Conservation (phyloP, 371 early-diverging fungal genomes). For the Saksenaea vasiformis region DNA sequence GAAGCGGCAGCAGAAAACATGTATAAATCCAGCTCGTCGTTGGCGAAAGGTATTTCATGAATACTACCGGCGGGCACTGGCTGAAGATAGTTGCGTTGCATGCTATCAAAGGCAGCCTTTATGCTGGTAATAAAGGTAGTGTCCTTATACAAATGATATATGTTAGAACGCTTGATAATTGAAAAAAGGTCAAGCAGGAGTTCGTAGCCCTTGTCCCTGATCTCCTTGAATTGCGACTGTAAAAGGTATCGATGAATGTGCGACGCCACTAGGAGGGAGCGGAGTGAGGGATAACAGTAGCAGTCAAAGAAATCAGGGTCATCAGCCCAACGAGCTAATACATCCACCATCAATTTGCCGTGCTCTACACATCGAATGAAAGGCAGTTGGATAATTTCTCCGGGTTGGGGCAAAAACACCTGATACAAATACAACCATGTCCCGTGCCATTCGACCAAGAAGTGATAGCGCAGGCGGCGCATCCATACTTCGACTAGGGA, state of each 20-base stretch:
- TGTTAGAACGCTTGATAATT: constrained; percentile 21
- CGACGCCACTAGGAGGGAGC: constrained; percentile 21
- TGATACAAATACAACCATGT: constrained; percentile 26
- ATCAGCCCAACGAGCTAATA: constrained; percentile 23
- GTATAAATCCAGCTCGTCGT: constrained; percentile 11
- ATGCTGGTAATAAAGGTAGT: constrained; percentile 24
- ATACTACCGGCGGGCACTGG: background rate
- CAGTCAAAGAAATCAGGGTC: constrained; percentile 31
- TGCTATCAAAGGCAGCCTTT: constrained; percentile 13
- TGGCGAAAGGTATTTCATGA: background rate
- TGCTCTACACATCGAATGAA: constrained; percentile 28
- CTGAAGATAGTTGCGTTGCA: constrained; percentile 11
- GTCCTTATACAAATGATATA: constrained; percentile 26
- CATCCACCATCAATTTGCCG: constrained; percentile 25
- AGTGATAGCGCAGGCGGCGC: constrained; percentile 28
- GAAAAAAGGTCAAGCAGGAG: constrained; percentile 18
- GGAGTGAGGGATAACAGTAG: constrained; percentile 27
- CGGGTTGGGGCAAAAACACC: constrained; percentile 23
- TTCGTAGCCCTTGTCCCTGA: constrained; percentile 27
- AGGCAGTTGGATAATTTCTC: constrained; percentile 24
- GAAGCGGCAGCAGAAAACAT: constrained; percentile 26
- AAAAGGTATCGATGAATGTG: constrained; percentile 26
- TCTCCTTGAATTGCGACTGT: constrained; percentile 17
- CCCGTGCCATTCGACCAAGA: constrained; percentile 31
- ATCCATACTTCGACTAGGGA: constrained; percentile 27